phyloP scores from a whole-genome alignment of 768 basidiomycete species.

The Kwoniella bestiolae region DNA sequence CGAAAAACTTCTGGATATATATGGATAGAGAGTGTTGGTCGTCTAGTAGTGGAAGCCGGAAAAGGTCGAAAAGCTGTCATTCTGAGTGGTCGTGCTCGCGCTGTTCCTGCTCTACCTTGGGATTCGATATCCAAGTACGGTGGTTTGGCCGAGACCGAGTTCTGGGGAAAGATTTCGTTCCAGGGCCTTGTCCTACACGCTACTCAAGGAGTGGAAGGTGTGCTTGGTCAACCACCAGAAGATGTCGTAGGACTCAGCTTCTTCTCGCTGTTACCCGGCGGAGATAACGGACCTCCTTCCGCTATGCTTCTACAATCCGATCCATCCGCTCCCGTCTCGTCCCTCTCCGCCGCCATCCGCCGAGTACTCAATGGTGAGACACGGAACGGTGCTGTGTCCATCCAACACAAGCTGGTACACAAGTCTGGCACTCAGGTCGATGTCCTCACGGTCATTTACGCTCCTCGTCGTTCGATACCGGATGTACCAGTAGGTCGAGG shows the following conservation, averaged over 20 bases:
- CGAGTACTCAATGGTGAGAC: constrained; percentile 41
- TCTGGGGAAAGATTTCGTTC: constrained; percentile 60
- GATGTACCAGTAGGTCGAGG: constrained; percentile 5
- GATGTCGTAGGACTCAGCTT: constrained; percentile 58
- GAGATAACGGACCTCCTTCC: constrained; percentile 43
- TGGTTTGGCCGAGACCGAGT: constrained; percentile 60
- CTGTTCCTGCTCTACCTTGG: constrained; percentile 71
- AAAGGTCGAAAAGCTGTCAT: constrained; percentile 95
- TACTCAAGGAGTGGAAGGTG: constrained; percentile 49
- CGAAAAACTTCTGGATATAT: constrained; percentile 71
- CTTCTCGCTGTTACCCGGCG: constrained; percentile 52
- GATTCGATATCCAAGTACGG: constrained; percentile 63
- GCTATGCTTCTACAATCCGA: constrained; percentile 22
- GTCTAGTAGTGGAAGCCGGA: constrained; percentile 86
- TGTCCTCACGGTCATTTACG: constrained; percentile 57
- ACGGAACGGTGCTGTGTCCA: constrained; percentile 32
- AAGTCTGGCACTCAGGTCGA: constrained; percentile 49
- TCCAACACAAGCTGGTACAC: constrained; percentile 55
- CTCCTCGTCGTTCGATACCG: constrained; percentile 19
- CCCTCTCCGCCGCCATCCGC: constrained; percentile 46
- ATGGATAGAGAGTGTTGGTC: constrained; percentile 90
- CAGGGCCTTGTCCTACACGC: constrained; percentile 59
- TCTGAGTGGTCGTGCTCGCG: constrained; percentile 75
- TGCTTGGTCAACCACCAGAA: constrained; percentile 52
- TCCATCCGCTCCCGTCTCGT: constrained; percentile 31